Conservation (phyloP, 1,284 basidiomycete species). For the Psilocybe mexicana region DNA sequence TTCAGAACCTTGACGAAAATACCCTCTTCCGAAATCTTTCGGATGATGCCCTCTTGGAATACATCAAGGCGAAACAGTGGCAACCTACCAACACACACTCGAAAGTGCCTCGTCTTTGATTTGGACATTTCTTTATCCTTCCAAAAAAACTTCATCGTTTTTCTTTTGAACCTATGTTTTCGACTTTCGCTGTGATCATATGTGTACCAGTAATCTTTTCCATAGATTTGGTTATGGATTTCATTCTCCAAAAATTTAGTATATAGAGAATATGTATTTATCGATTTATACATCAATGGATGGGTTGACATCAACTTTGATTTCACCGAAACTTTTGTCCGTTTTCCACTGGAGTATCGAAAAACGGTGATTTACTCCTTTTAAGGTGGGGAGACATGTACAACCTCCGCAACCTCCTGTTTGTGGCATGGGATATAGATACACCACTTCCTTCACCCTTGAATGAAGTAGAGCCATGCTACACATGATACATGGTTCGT, state of each 20-base stretch:
- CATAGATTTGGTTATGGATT: constrained; percentile 7
- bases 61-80: constrained; percentile 62
- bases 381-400: constrained; percentile 71
- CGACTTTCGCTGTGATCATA: neutral
- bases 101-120: constrained; percentile 28
- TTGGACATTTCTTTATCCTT: neutral
- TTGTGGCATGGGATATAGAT: constrained; percentile 65
- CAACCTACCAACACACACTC: constrained; percentile 36
- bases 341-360: constrained; percentile 62
- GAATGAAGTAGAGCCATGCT: constrained; percentile 93
- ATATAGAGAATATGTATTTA: constrained; percentile 1
- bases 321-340: constrained; percentile 19
- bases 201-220: neutral
- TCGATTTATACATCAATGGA: constrained; percentile 40
- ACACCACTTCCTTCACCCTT: constrained; percentile 83
- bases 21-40: constrained; percentile 46
- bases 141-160: neutral
- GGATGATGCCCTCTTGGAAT: constrained; percentile 48
- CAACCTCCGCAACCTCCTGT: constrained; percentile 77
- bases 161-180: constrained; percentile 5
- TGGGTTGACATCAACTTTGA: constrained; percentile 35
- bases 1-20: constrained; percentile 49
- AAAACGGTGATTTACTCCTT: constrained; percentile 84
- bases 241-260: constrained; percentile 5
- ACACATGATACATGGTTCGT: constrained; percentile 96